A percentile compares a stretch with the other conserved stretches of the same genome.
Evolutionary conservation across 306 rosid genomes (phyloP).

Genomic region (Rosa rugosa): DNA sequence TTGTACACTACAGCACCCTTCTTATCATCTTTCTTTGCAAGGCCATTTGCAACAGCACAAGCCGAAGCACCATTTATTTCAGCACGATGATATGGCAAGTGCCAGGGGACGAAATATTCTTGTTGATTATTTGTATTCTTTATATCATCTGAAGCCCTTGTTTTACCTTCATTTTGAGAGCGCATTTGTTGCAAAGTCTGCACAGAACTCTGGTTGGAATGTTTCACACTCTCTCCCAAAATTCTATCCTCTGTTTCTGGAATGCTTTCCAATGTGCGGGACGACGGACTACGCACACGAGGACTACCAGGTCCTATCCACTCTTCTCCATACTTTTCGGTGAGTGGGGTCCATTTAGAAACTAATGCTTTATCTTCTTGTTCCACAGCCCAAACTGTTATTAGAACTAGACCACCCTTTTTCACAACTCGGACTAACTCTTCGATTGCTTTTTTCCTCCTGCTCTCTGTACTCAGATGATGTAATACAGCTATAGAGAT

Average conservation of each 20-base stretch:
- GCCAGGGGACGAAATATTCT: conserved; percentile 97
- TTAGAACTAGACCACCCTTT: conserved; percentile 83
- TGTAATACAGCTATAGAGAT: conserved; percentile 91
- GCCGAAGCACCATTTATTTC: conserved; percentile 86
- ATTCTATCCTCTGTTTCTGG: conserved; percentile 68
- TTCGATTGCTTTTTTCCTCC: conserved; percentile 83
- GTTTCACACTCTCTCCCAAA: conserved; percentile 33
- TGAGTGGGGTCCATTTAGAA: conserved; percentile 84
- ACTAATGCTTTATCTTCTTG: conserved; percentile 76
- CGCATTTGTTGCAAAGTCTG: conserved; percentile 32
- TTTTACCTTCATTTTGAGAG: conserved; percentile 18
- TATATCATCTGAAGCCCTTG: conserved; percentile 31
- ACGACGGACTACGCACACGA: conserved; percentile 45
- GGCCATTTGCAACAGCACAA: conserved; percentile 77
- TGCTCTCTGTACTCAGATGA: conserved; percentile 81
- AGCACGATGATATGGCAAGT: conserved; percentile 95
- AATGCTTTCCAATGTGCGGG: conserved; percentile 63
- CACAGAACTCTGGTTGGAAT: conserved; percentile 31
- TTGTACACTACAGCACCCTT: conserved; percentile 87
- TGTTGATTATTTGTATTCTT: conserved; percentile 51
- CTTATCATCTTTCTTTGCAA: conserved; percentile 85
- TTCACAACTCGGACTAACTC: conserved; percentile 85
- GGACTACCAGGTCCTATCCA: conserved; percentile 94
- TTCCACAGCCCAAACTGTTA: conserved; percentile 97
- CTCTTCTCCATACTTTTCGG: conserved; percentile 71